phyloP scores from a whole-genome alignment of 352 stramenopile species.

The Phytopythium ostracodes region DNA sequence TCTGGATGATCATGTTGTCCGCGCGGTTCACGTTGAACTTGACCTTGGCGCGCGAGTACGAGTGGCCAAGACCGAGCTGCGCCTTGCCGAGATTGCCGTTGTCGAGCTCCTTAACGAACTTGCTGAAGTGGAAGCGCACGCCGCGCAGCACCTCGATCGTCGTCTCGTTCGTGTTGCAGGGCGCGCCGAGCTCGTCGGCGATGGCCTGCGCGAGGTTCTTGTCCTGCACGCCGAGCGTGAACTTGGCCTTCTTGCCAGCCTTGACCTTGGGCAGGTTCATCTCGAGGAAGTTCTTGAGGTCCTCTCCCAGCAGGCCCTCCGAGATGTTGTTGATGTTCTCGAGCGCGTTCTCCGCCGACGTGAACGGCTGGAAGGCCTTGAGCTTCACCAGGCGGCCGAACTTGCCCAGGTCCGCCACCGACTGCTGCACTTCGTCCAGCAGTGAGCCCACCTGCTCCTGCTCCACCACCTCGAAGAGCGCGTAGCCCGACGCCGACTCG shows the following conservation, averaged over 20 bases:
- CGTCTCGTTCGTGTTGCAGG: conserved; percentile 98
- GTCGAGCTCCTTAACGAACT: conserved; percentile 98
- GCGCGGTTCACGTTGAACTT: conserved; percentile 99
- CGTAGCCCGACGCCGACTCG: conserved; percentile 98
- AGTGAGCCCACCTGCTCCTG: conserved; percentile 95
- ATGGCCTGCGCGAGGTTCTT: conserved; percentile 94
- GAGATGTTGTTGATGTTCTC: conserved; percentile 99
- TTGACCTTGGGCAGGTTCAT: conserved; percentile 99
- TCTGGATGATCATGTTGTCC: conserved; percentile 99
- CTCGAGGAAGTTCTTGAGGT: conserved; percentile 98
- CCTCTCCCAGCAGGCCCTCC: conserved; percentile 90
- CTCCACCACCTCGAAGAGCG: conserved; percentile 97
- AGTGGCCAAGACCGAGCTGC: conserved; percentile 98
- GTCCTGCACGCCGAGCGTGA: conserved; percentile 91
- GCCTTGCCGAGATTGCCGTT: conserved; percentile 95
- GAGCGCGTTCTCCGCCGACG: conserved; percentile 97
- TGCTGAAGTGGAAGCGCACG: conserved; percentile 96
- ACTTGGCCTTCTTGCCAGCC: conserved; percentile 88
- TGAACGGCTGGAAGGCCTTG: conserved; percentile 99
- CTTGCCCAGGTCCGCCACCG: conserved; percentile 90
- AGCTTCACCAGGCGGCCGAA: conserved; percentile 98
- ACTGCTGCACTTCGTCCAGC: conserved; percentile 88
- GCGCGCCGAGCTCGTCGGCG: conserved; percentile 91
- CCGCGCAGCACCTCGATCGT: conserved; percentile 95
- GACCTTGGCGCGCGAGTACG: conserved; percentile 98